These are phyloP conservation scores for Collybia mongolica DNA, from an alignment of 768 basidiomycete genomes.

Conservation along the genomic window DNA sequence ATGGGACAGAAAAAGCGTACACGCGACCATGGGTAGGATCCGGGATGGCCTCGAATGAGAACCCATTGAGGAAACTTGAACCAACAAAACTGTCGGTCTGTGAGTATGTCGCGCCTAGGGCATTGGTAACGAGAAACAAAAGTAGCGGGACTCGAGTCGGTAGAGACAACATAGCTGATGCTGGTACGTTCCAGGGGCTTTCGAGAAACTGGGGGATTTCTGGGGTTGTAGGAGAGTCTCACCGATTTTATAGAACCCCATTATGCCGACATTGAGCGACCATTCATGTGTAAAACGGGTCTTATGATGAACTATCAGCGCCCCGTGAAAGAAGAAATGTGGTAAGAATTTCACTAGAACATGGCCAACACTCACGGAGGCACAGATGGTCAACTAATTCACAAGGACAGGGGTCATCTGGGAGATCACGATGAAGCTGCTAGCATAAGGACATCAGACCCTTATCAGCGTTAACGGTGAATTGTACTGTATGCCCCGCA, in stretches of 20 bases:
- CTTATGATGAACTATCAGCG: background rate
- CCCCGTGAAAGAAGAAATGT: background rate
- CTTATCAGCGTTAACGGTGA: background rate
- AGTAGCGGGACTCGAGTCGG: constrained; percentile 5
- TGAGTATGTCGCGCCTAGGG: constrained; percentile 43
- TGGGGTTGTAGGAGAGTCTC: background rate
- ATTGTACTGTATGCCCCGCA: too few relatives aligned
- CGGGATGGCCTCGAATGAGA: constrained; percentile 44
- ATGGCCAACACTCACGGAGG: too few relatives aligned
- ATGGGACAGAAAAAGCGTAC: constrained; percentile 26
- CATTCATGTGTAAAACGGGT: background rate
- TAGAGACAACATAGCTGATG: background rate
- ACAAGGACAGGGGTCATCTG: background rate
- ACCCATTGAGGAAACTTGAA: constrained; percentile 47
- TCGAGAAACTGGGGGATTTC: constrained; percentile 1
- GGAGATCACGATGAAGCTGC: background rate
- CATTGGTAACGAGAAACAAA: constrained; percentile 17
- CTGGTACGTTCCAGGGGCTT: background rate
- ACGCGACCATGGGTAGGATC: constrained; percentile 72
- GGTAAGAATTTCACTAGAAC: too few relatives aligned
- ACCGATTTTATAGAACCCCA: too few relatives aligned
- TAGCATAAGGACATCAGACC: background rate
- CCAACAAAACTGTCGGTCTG: constrained; percentile 45
- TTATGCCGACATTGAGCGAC: too few relatives aligned
- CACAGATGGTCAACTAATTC: background rate